Conservation (phyloP, 108 stramenopile species). For the Cyclotella sp. region DNA sequence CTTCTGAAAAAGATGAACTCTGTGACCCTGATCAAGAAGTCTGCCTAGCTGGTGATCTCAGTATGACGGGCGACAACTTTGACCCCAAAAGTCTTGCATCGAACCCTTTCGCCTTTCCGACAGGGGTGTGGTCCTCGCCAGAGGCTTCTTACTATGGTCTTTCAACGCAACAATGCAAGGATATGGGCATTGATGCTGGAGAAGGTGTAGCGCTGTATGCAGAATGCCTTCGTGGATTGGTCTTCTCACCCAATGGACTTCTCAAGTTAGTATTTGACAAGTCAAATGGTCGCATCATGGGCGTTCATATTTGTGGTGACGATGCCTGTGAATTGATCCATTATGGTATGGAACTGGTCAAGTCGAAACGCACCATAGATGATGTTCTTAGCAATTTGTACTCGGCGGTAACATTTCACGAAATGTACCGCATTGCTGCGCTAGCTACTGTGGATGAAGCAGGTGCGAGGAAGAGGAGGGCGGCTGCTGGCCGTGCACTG, state of each 20-base stretch:
- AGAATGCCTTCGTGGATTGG: constrained; percentile 82
- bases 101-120: constrained; percentile 88
- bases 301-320: constrained; percentile 87
- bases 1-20: constrained; percentile 9
- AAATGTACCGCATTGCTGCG: constrained; percentile 84
- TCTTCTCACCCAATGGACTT: constrained; percentile 83
- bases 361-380: constrained; percentile 65
- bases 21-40: constrained; percentile 28
- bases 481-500: constrained; percentile 74
- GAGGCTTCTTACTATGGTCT: constrained; percentile 83
- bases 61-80: constrained; percentile 58
- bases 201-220: constrained; percentile 84
- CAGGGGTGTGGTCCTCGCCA: constrained; percentile 82
- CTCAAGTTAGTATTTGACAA: constrained; percentile 84
- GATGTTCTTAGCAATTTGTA: constrained; percentile 66
- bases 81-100: constrained; percentile 78
- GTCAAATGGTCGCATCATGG: constrained; percentile 69
- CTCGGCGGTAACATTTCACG: constrained; percentile 85
- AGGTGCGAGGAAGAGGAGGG: constrained; percentile 54
- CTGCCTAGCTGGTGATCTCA: constrained; percentile 47
- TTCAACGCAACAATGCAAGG: constrained; percentile 67
- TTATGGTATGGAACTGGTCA: constrained; percentile 88
- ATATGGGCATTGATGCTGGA: constrained; percentile 69
- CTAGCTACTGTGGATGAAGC: constrained; percentile 53
- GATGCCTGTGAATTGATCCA: constrained; percentile 89